A percentile compares a stretch with the other conserved stretches of the same genome.
These are phyloP conservation scores for Trichoderma gamsii DNA, from an alignment of 495 filamentous ascomycete species.

Conservation along the genomic window DNA sequence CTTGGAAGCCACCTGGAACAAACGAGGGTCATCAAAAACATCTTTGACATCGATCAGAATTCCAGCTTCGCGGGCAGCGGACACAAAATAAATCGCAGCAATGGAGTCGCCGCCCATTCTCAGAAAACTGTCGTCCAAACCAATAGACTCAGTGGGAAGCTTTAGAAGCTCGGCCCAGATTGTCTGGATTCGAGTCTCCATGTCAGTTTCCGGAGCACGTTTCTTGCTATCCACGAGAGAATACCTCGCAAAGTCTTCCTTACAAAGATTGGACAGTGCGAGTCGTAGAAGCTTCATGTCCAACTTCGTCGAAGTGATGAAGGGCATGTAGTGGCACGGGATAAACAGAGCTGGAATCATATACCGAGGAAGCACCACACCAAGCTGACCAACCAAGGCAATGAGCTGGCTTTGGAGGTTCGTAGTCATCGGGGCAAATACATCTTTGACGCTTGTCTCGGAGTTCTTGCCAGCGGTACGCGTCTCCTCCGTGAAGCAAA, in stretches of 20 bases:
- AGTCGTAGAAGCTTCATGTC: constrained; percentile 7
- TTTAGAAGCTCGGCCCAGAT: not conserved
- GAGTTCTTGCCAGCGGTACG: constrained; percentile 29
- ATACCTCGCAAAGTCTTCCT: constrained; percentile 1
- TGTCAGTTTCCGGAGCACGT: constrained; percentile 3
- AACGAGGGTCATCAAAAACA: constrained; percentile 44
- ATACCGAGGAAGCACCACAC: constrained; percentile 17
- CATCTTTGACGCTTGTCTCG: constrained; percentile 16
- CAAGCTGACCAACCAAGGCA: constrained; percentile 13
- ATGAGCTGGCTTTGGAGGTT: not conserved
- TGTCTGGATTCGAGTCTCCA: constrained; percentile 10
- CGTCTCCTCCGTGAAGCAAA: constrained; percentile 23
- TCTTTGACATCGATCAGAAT: constrained; percentile 9
- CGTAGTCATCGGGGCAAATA: not conserved
- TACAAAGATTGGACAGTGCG: not conserved
- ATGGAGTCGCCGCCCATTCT: constrained; percentile 41
- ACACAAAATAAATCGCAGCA: constrained; percentile 28
- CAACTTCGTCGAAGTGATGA: constrained; percentile 52
- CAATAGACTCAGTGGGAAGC: constrained; percentile 25
- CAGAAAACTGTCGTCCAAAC: constrained; percentile 49
- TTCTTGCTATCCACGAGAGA: constrained; percentile 15
- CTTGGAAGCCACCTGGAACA: constrained; percentile 4
- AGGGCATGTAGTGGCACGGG: constrained; percentile 6
- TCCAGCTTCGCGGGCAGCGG: not conserved
- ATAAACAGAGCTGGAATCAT: constrained; percentile 23